A percentile compares a stretch with the other conserved stretches of the same genome.
Evolutionary conservation across 495 filamentous ascomycete genomes (phyloP).

Genomic region (Saxophila tyrrhenica): DNA sequence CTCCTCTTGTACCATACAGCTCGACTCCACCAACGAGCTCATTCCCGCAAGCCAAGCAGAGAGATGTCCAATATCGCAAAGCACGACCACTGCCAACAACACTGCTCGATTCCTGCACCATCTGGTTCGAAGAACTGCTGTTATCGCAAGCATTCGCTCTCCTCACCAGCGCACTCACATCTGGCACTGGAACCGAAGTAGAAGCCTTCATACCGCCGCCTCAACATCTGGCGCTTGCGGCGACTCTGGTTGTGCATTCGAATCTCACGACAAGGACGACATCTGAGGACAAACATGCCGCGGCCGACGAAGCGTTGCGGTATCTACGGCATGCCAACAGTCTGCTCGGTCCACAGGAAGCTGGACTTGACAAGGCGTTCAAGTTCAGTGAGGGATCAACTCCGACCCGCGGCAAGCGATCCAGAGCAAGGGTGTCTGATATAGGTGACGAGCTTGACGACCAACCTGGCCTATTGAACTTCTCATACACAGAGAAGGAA

Average conservation of each 20-base stretch:
- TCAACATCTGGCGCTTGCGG: conserved; percentile 54
- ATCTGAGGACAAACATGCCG: conserved; percentile 39
- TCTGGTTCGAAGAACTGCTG: conserved; percentile 66
- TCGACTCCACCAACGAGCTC: neutral
- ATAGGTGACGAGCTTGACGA: conserved; percentile 18
- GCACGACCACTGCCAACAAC: conserved; percentile 47
- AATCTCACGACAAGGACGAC: conserved; percentile 50
- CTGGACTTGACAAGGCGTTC: conserved; percentile 43
- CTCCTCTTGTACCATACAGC: neutral
- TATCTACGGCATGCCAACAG: conserved; percentile 47
- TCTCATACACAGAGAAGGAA: conserved; percentile 48
- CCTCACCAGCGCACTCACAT: conserved; percentile 50
- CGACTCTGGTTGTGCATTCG: conserved; percentile 61
- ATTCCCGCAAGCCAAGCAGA: neutral
- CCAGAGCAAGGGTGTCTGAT: conserved; percentile 13
- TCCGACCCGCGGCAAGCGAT: neutral
- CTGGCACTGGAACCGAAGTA: conserved; percentile 34
- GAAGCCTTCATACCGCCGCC: conserved; percentile 40
- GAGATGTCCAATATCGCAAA: conserved; percentile 36
- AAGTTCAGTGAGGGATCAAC: conserved; percentile 29
- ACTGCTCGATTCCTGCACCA: conserved; percentile 51
- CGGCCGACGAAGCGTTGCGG: conserved; percentile 42
- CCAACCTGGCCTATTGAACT: conserved; percentile 35
- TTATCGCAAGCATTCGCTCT: conserved; percentile 59
- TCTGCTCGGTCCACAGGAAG: conserved; percentile 41